These are phyloP conservation scores for Cystobasidium pallidum DNA, from an alignment of 1,284 basidiomycete genomes.

Conservation along the genomic window DNA sequence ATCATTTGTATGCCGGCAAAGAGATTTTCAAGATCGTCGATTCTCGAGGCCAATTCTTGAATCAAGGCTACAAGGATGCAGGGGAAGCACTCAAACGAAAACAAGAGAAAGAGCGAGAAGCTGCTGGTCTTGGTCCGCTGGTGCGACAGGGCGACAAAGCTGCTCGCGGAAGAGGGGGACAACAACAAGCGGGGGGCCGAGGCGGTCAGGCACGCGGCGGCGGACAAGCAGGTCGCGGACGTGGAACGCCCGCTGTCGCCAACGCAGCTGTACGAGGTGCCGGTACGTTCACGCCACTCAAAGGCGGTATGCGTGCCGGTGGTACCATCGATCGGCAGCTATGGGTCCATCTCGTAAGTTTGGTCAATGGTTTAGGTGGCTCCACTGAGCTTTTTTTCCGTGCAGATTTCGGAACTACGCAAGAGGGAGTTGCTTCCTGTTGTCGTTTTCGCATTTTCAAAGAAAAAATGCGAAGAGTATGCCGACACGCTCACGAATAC, in stretches of 20 bases:
- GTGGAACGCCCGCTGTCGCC: constrained; percentile 61
- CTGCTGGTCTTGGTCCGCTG: constrained; percentile 76
- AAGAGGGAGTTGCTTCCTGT: constrained; percentile 88
- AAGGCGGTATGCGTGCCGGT: constrained; percentile 41
- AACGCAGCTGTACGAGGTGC: constrained; percentile 43
- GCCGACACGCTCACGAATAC: constrained; percentile 84
- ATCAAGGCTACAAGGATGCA: constrained; percentile 81
- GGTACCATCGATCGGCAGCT: constrained; percentile 58
- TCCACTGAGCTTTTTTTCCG: not conserved
- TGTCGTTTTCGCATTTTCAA: constrained; percentile 96
- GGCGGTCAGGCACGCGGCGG: constrained; percentile 71
- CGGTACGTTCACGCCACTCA: constrained; percentile 34
- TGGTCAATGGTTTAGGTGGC: not conserved
- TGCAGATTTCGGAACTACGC: constrained; percentile 66
- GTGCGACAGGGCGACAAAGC: constrained; percentile 62
- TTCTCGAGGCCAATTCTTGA: constrained; percentile 74
- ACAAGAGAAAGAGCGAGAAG: constrained; percentile 96
- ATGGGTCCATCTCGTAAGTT: constrained; percentile 83
- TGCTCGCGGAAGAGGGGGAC: constrained; percentile 31
- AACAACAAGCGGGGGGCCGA: constrained; percentile 34
- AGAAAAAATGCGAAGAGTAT: constrained; percentile 96
- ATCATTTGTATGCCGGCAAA: constrained; percentile 90
- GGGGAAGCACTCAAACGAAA: constrained; percentile 85
- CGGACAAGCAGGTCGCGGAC: constrained; percentile 59
- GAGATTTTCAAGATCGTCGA: constrained; percentile 93